These are phyloP conservation scores for Solanum paucissectum DNA, from an alignment of 257 asterid species.

Conservation along the genomic window DNA sequence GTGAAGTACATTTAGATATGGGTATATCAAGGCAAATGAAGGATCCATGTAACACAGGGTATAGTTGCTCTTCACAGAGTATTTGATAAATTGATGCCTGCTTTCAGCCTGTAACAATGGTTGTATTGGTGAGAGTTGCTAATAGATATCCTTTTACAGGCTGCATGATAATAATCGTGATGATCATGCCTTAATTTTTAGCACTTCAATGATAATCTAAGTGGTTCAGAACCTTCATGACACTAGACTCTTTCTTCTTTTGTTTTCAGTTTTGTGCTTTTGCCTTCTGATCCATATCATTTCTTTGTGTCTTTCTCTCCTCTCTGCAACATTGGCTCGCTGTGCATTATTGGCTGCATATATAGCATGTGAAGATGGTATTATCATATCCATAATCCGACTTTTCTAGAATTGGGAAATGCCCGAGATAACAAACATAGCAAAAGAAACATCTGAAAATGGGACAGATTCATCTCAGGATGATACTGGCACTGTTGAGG, in stretches of 20 bases:
- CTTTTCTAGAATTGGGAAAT: slow-evolving; percentile 8
- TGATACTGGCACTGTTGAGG: slow-evolving; percentile 46
- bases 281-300: background rate
- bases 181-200: background rate
- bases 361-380: background rate
- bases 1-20: background rate
- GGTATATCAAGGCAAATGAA: background rate
- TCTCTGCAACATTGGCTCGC: background rate
- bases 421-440: slow-evolving; percentile 23
- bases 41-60: background rate
- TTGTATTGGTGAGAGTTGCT: background rate
- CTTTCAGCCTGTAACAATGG: background rate
- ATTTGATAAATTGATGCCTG: background rate
- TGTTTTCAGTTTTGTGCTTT: background rate
- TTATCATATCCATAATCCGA: background rate
- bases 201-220: background rate
- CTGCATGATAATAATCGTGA: background rate
- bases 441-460: slow-evolving; percentile 30
- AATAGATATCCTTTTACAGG: background rate
- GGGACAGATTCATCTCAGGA: slow-evolving; percentile 53
- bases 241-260: background rate
- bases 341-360: background rate
- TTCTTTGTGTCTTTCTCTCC: background rate
- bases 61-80: background rate
- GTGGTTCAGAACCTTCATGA: background rate